A percentile compares a stretch with the other conserved stretches of the same genome.
Evolutionary conservation across 805 yeast genomes (phyloP).

Genomic region (Candida methanosorbosa): DNA sequence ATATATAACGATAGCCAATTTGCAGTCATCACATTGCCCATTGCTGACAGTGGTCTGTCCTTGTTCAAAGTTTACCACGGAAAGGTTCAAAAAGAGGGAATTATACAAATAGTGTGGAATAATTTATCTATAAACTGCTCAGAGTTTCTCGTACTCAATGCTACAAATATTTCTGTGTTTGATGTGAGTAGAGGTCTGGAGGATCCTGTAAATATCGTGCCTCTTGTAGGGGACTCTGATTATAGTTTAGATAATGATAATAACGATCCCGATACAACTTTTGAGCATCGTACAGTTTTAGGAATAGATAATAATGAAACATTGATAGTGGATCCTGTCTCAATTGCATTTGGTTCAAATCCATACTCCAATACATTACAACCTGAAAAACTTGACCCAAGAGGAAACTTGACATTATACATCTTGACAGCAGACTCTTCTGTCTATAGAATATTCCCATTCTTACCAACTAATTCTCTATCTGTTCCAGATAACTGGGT

Average conservation of each 20-base stretch:
- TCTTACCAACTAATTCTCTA: constrained; percentile 41
- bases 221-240: not conserved
- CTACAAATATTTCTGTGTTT: constrained; percentile 23
- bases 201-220: constrained; percentile 11
- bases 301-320: not conserved
- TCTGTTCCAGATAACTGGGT: constrained; percentile 25
- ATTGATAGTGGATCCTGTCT: constrained; percentile 24
- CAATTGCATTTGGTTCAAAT: constrained; percentile 38
- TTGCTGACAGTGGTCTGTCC: no score
- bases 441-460: constrained; percentile 55
- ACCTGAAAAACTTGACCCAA: constrained; percentile 13
- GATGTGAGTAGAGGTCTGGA: constrained; percentile 23
- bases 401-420: constrained; percentile 45
- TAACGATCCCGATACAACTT: no score
- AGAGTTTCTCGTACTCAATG: constrained; percentile 34
- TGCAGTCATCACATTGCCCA: no score
- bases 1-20: constrained; percentile 8
- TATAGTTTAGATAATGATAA: constrained; percentile 6
- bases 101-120: constrained; percentile 36
- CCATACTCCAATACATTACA: constrained; percentile 1
- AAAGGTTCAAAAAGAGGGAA: no score
- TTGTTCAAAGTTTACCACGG: no score
- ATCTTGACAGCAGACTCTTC: constrained; percentile 49
- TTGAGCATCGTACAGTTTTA: constrained; percentile 9
- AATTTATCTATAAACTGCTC: constrained; percentile 33